Conservation (phyloP, 179 eudicot genomes). For the Monotropa hypopitys region DNA sequence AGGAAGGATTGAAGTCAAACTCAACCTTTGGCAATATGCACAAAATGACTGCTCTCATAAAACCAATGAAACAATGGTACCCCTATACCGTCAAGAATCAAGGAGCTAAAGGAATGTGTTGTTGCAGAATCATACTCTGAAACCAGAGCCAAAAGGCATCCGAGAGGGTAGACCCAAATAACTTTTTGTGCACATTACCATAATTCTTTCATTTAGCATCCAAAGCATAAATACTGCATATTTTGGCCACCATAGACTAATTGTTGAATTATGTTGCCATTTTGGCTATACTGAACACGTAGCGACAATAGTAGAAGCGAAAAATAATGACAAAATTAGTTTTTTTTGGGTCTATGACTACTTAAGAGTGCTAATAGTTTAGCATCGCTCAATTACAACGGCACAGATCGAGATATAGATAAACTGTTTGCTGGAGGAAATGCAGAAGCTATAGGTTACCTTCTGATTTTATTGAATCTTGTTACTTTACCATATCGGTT, state of each 20-base stretch:
- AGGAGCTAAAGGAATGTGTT: no score
- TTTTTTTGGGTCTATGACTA: background rate
- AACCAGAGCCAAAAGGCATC: no score
- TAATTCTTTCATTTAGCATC: no score
- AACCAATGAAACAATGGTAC: no score
- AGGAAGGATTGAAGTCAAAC: no score
- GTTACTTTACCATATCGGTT: background rate
- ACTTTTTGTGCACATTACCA: no score
- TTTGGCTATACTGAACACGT: background rate
- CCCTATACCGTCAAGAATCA: no score
- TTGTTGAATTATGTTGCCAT: background rate
- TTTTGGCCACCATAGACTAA: background rate
- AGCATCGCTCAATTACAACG: background rate
- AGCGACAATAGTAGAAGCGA: background rate
- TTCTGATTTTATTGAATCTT: background rate
- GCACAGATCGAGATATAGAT: background rate
- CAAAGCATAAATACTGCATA: no score
- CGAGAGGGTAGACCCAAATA: no score
- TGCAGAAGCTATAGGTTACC: background rate
- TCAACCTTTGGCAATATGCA: no score
- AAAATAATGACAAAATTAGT: background rate
- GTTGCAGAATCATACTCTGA: no score
- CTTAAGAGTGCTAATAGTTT: background rate
- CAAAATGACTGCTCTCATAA: no score
- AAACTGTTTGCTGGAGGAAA: background rate